Conservation (phyloP, 257 asterid species). For the Scutellaria baicalensis region DNA sequence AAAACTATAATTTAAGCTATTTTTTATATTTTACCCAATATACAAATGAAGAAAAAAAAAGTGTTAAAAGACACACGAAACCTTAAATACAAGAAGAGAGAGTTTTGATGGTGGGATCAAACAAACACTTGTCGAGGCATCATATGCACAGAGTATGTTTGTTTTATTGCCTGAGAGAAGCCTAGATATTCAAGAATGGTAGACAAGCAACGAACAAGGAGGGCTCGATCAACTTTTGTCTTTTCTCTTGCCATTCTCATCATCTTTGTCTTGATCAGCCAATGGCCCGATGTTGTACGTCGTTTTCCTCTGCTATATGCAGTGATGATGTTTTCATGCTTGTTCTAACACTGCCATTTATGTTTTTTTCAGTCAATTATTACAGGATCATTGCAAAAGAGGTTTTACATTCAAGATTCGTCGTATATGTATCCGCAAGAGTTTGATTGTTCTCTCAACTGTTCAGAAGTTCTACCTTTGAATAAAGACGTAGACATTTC, state of each 20-base stretch:
- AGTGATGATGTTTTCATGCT: neutral
- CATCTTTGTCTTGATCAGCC: constrained; percentile 29
- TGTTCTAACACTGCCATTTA: neutral
- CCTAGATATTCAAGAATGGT: constrained; percentile 23
- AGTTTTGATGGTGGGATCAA: neutral
- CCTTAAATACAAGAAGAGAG: neutral
- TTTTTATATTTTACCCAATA: too few species aligned
- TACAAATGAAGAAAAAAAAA: neutral
- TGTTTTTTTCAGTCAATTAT: constrained; percentile 32
- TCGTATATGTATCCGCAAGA: constrained; percentile 28
- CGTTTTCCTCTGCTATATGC: neutral
- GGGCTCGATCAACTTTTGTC: constrained; percentile 29
- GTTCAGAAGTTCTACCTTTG: constrained; percentile 29
- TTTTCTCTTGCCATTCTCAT: constrained; percentile 29
- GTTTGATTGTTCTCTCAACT: constrained; percentile 45
- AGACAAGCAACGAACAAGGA: constrained; percentile 20
- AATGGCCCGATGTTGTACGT: constrained; percentile 58
- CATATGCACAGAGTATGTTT: neutral
- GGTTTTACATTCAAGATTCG: constrained; percentile 15
- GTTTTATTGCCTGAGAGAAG: neutral
- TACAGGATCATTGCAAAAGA: constrained; percentile 26
- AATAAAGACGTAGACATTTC: neutral
- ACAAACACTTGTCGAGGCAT: neutral
- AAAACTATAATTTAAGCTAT: too few species aligned
- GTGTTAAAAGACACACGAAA: neutral